Percentiles rank a stretch among this genome's conserved stretches.
These are phyloP conservation scores for Fusarium sp. DNA, from an alignment of 2,329 filamentous ascomycete genomes.

Conservation along the genomic window DNA sequence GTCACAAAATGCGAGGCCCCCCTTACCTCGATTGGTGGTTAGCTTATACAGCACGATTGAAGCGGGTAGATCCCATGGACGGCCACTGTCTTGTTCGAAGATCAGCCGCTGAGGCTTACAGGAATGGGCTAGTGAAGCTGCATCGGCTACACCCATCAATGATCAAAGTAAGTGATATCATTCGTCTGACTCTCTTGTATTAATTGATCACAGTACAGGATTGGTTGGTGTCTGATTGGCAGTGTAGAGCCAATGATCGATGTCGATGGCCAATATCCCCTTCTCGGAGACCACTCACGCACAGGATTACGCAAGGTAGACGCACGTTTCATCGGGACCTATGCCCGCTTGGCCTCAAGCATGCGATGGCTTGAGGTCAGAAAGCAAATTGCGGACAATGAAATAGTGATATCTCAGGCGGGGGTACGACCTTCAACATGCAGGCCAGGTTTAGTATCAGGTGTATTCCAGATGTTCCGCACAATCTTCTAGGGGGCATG, in stretches of 20 bases:
- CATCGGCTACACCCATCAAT: background rate
- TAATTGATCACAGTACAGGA: background rate
- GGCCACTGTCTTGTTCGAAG: background rate
- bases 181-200: rapidly evolving
- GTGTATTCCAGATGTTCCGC: background rate
- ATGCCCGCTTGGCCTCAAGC: background rate
- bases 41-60: no score
- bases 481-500: background rate
- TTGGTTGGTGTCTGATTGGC: background rate
- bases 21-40: background rate
- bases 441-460: rapidly evolving
- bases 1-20: background rate
- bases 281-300: background rate
- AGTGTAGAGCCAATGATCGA: background rate
- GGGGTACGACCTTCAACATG: background rate
- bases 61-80: background rate
- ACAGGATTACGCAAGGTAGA: background rate
- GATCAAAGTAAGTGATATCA: background rate
- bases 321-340: background rate
- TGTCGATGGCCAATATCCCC: background rate
- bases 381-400: background rate
- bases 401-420: no score
- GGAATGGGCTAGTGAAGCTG: background rate
- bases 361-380: background rate
- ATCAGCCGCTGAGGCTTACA: background rate